These are phyloP conservation scores for Sarocladium strictum DNA, from an alignment of 2,329 filamentous ascomycete genomes.

Conservation along the genomic window DNA sequence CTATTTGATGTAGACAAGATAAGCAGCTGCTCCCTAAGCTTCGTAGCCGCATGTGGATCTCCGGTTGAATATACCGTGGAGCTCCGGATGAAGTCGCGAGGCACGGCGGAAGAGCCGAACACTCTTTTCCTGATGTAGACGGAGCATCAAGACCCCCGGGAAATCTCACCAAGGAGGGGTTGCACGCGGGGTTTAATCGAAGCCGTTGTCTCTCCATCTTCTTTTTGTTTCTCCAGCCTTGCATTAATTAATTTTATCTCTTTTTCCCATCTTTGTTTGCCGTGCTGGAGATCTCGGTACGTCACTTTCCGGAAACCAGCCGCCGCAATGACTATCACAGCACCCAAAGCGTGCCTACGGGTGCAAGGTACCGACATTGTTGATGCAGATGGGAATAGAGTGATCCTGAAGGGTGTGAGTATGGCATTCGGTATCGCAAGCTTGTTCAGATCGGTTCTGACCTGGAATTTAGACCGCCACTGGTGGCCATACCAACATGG, in stretches of 20 bases:
- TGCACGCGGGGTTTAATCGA: background rate
- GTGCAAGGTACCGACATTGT: constrained; percentile 29
- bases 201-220: background rate
- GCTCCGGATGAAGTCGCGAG: constrained; percentile 6
- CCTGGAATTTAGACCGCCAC: constrained; percentile 15
- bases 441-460: background rate
- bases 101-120: background rate
- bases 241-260: background rate
- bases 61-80: constrained; percentile 2
- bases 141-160: background rate
- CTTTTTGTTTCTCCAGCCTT: background rate
- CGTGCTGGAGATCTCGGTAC: no score
- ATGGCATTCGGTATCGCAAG: background rate
- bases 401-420: constrained; percentile 33
- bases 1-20: background rate
- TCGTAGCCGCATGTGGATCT: background rate
- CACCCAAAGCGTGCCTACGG: constrained; percentile 4
- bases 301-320: background rate
- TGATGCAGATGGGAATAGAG: constrained; percentile 33
- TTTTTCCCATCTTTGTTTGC: background rate
- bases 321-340: background rate
- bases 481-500: constrained; percentile 36
- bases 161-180: background rate
- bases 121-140: background rate
- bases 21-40: background rate